These are phyloP conservation scores for Pichia cactophila DNA, from an alignment of 1,139 yeast genomes.

Conservation along the genomic window DNA sequence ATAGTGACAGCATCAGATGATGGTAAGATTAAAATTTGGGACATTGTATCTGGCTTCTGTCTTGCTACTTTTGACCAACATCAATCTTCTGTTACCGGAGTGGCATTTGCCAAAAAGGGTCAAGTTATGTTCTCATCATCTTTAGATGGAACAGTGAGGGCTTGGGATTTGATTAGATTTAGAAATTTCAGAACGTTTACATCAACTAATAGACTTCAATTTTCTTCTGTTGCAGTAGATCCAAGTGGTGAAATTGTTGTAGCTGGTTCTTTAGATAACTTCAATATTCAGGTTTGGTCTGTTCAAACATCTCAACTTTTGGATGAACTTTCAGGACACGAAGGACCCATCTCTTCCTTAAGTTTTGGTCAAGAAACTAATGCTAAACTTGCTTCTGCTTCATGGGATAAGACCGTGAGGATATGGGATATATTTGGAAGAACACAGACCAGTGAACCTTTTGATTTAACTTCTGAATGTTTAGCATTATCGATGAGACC, in stretches of 20 bases:
- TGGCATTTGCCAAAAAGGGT: constrained; percentile 80
- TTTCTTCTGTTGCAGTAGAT: constrained; percentile 85
- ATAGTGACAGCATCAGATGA: constrained; percentile 94
- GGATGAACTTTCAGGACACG: constrained; percentile 86
- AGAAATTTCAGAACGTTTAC: constrained; percentile 93
- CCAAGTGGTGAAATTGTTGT: constrained; percentile 96
- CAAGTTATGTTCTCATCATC: constrained; percentile 88
- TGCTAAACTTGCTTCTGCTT: constrained; percentile 70
- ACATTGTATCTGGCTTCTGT: constrained; percentile 86
- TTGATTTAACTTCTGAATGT: constrained; percentile 81
- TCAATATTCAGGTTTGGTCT: constrained; percentile 92
- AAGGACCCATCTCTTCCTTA: constrained; percentile 87
- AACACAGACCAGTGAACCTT: constrained; percentile 82
- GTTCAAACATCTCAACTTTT: constrained; percentile 91
- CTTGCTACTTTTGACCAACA: constrained; percentile 89
- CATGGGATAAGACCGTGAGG: constrained; percentile 94
- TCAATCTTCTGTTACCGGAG: constrained; percentile 79
- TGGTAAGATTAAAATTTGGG: constrained; percentile 97
- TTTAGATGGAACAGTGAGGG: constrained; percentile 92
- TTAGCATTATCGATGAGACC: constrained; percentile 80
- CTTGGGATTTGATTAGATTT: constrained; percentile 91
- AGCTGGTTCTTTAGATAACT: constrained; percentile 88
- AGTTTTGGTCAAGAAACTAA: constrained; percentile 76
- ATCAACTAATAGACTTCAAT: constrained; percentile 81
- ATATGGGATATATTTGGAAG: constrained; percentile 90